Conservation (phyloP, 2,329 filamentous ascomycete species). For the Stenocarpella maydis region DNA sequence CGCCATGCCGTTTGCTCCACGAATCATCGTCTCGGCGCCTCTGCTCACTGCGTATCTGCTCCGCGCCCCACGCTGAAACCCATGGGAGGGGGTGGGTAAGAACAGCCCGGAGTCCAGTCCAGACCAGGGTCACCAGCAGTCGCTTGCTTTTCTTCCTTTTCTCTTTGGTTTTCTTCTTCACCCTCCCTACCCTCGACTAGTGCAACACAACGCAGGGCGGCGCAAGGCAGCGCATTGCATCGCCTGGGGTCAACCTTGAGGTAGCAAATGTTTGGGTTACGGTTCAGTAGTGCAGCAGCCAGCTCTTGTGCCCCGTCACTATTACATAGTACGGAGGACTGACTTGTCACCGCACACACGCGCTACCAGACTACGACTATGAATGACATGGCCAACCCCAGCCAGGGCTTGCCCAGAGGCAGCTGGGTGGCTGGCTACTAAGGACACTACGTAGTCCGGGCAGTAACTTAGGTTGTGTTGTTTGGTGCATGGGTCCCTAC, state of each 20-base stretch:
- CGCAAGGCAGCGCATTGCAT: background rate
- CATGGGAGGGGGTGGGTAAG: background rate
- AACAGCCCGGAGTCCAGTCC: background rate
- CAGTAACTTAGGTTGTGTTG: too few relatives aligned
- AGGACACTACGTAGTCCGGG: too few relatives aligned
- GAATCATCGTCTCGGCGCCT: background rate
- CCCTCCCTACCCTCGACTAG: background rate
- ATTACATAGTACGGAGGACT: background rate
- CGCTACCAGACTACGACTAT: too few relatives aligned
- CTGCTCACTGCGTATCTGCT: background rate
- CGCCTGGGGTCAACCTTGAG: conserved; percentile 8
- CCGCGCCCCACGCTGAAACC: background rate
- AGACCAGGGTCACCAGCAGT: background rate
- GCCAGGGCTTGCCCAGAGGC: too few relatives aligned
- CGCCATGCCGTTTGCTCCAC: background rate
- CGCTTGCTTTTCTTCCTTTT: background rate
- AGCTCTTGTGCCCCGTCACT: too few relatives aligned
- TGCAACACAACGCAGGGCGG: background rate
- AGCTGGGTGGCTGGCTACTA: too few relatives aligned
- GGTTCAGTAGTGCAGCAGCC: conserved; percentile 13
- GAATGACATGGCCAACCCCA: too few relatives aligned
- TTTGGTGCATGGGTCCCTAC: background rate
- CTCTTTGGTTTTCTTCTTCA: background rate
- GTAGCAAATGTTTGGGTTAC: conserved; percentile 4
- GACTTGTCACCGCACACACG: background rate